phyloP scores from a whole-genome alignment of 2,329 filamentous ascomycete genomes.

The Sporothrix variecibatus region DNA sequence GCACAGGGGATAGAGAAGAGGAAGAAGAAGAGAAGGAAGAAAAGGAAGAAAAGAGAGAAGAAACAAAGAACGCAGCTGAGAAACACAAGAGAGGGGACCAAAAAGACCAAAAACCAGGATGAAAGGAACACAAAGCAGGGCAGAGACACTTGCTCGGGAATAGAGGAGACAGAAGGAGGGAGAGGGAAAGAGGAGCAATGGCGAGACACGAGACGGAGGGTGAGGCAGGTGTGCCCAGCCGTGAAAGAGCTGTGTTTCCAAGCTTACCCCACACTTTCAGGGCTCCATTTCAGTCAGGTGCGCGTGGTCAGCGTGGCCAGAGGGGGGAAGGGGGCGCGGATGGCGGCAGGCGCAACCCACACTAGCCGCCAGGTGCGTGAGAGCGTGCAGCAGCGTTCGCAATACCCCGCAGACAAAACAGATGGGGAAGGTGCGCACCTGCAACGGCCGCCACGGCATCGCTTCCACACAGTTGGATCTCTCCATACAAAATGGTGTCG shows the following conservation, averaged over 20 bases:
- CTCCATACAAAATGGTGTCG: background rate
- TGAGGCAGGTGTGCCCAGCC: background rate
- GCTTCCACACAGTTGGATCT: background rate
- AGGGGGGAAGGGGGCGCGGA: conserved; percentile 10
- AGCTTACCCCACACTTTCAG: conserved; percentile 28
- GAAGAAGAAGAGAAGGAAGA: background rate
- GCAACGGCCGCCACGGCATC: background rate
- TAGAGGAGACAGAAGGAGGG: background rate
- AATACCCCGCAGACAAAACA: conserved; percentile 22
- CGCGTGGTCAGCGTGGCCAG: conserved; percentile 17
- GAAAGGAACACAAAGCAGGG: background rate
- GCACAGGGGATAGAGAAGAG: background rate
- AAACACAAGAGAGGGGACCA: background rate
- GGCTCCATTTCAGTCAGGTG: conserved; percentile 16
- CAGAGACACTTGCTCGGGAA: background rate
- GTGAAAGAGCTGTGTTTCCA: conserved; percentile 19
- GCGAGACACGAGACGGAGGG: background rate
- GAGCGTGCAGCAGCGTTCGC: background rate
- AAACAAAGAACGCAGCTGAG: background rate
- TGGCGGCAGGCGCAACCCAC: conserved; percentile 26
- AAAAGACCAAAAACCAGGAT: background rate
- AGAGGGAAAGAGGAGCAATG: background rate
- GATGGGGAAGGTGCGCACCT: conserved; percentile 21
- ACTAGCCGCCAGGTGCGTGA: conserved; percentile 4
- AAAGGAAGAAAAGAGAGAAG: background rate